A percentile compares a stretch with the other conserved stretches of the same genome.
phyloP scores from a whole-genome alignment of 75 land plant genomes.

The Pinus albicaulis region DNA sequence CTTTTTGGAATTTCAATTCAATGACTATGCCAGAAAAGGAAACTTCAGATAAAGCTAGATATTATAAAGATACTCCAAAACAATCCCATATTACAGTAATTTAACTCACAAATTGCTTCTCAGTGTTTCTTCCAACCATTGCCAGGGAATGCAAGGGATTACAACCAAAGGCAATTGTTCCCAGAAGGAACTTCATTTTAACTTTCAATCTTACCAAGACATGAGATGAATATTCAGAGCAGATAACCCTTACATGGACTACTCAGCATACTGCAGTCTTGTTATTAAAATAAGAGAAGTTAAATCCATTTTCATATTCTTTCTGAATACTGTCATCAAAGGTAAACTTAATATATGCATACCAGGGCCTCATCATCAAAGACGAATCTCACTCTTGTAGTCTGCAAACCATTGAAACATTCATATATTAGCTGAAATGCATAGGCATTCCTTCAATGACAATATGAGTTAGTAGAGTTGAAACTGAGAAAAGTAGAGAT shows the following conservation, averaged over 20 bases:
- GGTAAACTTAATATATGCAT: slow-evolving; percentile 23
- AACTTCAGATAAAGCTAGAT: neutral
- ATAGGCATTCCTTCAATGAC: slow-evolving; percentile 2
- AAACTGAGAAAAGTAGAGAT: neutral
- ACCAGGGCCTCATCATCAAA: slow-evolving; percentile 93
- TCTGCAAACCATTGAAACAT: slow-evolving; percentile 42
- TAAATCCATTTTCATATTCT: neutral
- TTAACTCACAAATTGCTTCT: neutral
- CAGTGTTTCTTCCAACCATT: slow-evolving; percentile 2
- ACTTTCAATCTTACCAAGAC: neutral
- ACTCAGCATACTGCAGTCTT: neutral
- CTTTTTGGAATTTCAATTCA: neutral
- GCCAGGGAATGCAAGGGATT: neutral
- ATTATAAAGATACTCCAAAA: neutral
- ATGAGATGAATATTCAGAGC: neutral
- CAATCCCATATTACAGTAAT: neutral
- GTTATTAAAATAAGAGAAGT: neutral
- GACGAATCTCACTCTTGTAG: slow-evolving; percentile 86
- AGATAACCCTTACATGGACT: neutral
- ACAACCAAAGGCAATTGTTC: neutral
- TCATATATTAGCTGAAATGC: slow-evolving; percentile 1
- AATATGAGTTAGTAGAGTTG: neutral
- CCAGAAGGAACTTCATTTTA: neutral
- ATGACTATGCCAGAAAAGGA: neutral
- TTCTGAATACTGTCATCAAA: neutral